Evolutionary conservation across 2,329 filamentous ascomycete genomes (phyloP), one percentile per base, ranked within the genome.

Genomic region (Fusarium poae): DNA sequence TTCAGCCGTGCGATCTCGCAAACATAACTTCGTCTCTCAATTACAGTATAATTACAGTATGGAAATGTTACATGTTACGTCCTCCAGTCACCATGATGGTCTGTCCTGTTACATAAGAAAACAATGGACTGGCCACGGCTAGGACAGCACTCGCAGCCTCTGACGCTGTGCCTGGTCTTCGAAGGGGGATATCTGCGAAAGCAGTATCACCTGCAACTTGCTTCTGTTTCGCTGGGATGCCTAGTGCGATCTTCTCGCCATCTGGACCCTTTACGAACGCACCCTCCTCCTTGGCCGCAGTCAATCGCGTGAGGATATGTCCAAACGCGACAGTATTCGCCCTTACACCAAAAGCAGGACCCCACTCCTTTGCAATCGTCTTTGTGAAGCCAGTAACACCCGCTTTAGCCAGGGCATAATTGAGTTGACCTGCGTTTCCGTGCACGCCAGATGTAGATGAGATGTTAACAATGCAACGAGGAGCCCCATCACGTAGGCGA

Each of bases 281-380:
- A 18, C 93, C 93, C 20, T 89, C 88, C 79, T 97, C 94, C 84
- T 97, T 97, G 8, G 92, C 91, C 13, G 89, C 91, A 13, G 94
- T 97, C 71, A 97, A 80, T 5, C 94, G 84, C 0, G 94, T 97
- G 72, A 88, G 82, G 70, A 97, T 95, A 77, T 91, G 87, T 0
- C 94, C 94, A 73, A 97, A 97, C 6, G 93, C 93, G 52, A 97
- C 84, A 4, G 92, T 93, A 79, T 97, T 97, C 40, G 90, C 87
- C 61, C 93, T 85, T 8, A 97, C 93, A 52, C 93, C 93, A 73
- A 94, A 97, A 37, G 84, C 79, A 0, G 92, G 93, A 1, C 93
- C 93, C 94, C 93, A 97, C 82, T 97, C 90, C 82, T 97, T 97
- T 5, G 93, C 93, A 76, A 97, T 93, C 3, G 93, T 94, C 83